Conservation (phyloP, 164 flowering plant species). For the Pachysandra terminalis region DNA sequence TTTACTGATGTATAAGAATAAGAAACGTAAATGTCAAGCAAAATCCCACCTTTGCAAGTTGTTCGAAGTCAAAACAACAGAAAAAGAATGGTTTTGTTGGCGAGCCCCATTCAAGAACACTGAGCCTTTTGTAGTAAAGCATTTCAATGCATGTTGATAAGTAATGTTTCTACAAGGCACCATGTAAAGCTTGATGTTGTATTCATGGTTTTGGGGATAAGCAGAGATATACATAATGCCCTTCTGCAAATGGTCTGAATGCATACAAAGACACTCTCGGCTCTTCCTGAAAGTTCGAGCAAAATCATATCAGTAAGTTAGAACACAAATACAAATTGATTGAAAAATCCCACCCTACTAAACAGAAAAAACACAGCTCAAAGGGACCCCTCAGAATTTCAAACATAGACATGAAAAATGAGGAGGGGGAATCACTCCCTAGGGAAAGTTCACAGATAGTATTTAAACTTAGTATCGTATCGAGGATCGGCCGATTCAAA, state of each 20-base stretch:
- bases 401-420: too few species aligned
- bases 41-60: conserved; percentile 9
- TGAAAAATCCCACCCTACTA: too few species aligned
- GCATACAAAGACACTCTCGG: background rate
- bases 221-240: background rate
- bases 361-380: background rate
- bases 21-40: too few species aligned
- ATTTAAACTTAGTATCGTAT: too few species aligned
- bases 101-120: background rate
- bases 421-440: too few species aligned
- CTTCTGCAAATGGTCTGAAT: conserved; percentile 4
- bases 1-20: background rate
- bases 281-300: conserved; percentile 7
- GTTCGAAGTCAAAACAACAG: conserved; percentile 3
- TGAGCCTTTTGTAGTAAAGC: conserved; percentile 11
- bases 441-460: too few species aligned
- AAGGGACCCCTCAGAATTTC: too few species aligned
- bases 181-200: conserved; percentile 8
- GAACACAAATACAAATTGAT: too few species aligned
- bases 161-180: conserved; percentile 8
- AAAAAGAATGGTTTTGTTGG: conserved; percentile 2
- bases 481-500: too few species aligned
- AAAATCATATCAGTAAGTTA: background rate
- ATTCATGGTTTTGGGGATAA: background rate
- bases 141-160: conserved; percentile 5